A percentile compares a stretch with the other conserved stretches of the same genome.
Conservation (phyloP, 1,139 yeast genomes). For the Scheffersomyces illinoinensis region DNA sequence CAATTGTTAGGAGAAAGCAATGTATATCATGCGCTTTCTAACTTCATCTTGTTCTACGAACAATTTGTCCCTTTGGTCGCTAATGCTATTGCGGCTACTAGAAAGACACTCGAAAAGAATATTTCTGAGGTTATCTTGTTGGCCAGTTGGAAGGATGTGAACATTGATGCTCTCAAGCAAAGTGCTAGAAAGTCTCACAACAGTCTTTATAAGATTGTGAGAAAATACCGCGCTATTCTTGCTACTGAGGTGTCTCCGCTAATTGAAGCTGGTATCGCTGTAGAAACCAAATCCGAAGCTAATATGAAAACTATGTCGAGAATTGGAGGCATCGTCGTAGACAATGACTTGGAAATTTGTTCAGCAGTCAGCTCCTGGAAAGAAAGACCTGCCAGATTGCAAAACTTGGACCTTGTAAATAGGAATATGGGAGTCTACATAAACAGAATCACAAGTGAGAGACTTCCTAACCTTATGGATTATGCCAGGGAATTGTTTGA, state of each 20-base stretch:
- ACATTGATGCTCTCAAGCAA: slow-evolving; percentile 88
- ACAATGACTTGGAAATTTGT: slow-evolving; percentile 16
- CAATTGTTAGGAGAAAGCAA: slow-evolving; percentile 19
- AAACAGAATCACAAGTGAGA: slow-evolving; percentile 31
- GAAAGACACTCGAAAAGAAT: slow-evolving; percentile 68
- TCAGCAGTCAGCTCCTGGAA: slow-evolving; percentile 46
- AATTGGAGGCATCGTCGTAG: slow-evolving; percentile 16
- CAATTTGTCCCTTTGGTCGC: slow-evolving; percentile 59
- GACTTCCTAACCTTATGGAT: slow-evolving; percentile 44
- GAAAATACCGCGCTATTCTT: slow-evolving; percentile 74
- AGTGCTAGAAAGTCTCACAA: slow-evolving; percentile 90
- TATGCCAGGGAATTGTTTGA: slow-evolving; percentile 55
- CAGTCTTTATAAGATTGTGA: slow-evolving; percentile 76
- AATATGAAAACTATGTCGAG: slow-evolving; percentile 11
- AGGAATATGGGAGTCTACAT: slow-evolving; percentile 56
- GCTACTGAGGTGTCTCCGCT: slow-evolving; percentile 53
- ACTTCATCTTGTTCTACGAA: slow-evolving; percentile 62
- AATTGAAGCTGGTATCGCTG: slow-evolving; percentile 60
- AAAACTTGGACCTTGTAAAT: slow-evolving; percentile 50
- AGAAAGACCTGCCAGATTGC: slow-evolving; percentile 56
- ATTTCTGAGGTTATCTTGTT: slow-evolving; percentile 79
- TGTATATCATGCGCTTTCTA: slow-evolving; percentile 49
- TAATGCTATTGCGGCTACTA: slow-evolving; percentile 45
- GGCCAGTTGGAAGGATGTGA: slow-evolving; percentile 98
- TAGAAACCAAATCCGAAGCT: slow-evolving; percentile 13